These are phyloP conservation scores for Inonotus hispidus DNA, from an alignment of 1,284 basidiomycete species.

Conservation along the genomic window DNA sequence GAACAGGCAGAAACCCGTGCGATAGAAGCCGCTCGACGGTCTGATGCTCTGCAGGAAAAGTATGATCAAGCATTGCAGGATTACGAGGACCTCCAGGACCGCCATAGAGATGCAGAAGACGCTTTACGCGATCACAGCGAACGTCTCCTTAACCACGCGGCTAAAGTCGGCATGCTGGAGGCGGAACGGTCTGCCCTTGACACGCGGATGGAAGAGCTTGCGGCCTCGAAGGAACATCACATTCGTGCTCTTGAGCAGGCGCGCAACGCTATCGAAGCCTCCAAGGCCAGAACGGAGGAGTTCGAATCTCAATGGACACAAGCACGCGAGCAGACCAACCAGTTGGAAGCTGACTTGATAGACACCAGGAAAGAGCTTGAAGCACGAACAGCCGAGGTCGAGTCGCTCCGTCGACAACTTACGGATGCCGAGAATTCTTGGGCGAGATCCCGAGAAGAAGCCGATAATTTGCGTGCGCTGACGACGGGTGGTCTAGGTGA, in stretches of 20 bases:
- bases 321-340: conserved; percentile 58
- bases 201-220: conserved; percentile 68
- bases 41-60: conserved; percentile 78
- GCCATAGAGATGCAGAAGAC: conserved; percentile 56
- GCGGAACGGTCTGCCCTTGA: conserved; percentile 70
- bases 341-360: conserved; percentile 69
- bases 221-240: conserved; percentile 73
- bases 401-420: conserved; percentile 57
- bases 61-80: conserved; percentile 68
- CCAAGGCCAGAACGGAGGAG: conserved; percentile 76
- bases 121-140: conserved; percentile 78
- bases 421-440: conserved; percentile 80
- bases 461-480: conserved; percentile 76
- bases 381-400: conserved; percentile 63
- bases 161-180: conserved; percentile 73
- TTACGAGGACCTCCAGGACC: conserved; percentile 70
- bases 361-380: conserved; percentile 80
- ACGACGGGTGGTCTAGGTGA: conserved; percentile 83
- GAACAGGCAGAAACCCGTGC: conserved; percentile 80
- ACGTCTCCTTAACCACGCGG: conserved; percentile 68
- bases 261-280: conserved; percentile 69
- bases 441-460: conserved; percentile 87
- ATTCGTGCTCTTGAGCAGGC: conserved; percentile 84
- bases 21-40: conserved; percentile 74
- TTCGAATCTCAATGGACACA: conserved; percentile 72